phyloP scores from a whole-genome alignment of 495 filamentous ascomycete species.

The Neurospora sublineolata region DNA sequence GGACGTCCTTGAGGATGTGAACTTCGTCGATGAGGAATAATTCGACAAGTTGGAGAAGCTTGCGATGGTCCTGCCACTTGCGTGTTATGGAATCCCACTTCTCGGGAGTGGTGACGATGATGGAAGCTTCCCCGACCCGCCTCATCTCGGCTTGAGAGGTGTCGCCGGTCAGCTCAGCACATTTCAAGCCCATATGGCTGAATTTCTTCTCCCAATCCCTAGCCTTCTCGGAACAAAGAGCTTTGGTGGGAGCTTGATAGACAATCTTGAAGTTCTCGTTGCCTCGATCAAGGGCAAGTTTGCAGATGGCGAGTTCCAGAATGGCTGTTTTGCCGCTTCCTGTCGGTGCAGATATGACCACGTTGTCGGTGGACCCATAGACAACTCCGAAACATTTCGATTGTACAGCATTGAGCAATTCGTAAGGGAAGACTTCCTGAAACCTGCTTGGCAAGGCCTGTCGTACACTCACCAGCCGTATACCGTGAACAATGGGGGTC shows the following conservation, averaged over 20 bases:
- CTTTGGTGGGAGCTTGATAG: conserved; percentile 91
- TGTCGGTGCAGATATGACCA: conserved; percentile 83
- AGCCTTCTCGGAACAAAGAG: conserved; percentile 72
- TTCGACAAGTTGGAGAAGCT: conserved; percentile 73
- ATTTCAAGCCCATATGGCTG: conserved; percentile 56
- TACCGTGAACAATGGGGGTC: conserved; percentile 44
- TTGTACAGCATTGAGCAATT: conserved; percentile 83
- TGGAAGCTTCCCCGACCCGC: conserved; percentile 67
- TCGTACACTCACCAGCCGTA: conserved; percentile 60
- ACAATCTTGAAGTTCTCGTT: conserved; percentile 79
- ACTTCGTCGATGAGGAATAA: conserved; percentile 95
- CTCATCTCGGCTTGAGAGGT: conserved; percentile 64
- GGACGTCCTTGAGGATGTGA: conserved; percentile 80
- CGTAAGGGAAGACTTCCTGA: conserved; percentile 64
- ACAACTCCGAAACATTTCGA: conserved; percentile 71
- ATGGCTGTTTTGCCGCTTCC: conserved; percentile 90
- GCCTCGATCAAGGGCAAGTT: conserved; percentile 48
- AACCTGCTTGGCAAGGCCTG: conserved; percentile 64
- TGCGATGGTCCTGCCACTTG: conserved; percentile 86
- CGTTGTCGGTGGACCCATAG: conserved; percentile 66
- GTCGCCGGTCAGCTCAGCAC: conserved; percentile 86
- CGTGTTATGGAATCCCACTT: conserved; percentile 98
- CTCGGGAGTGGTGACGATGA: conserved; percentile 94
- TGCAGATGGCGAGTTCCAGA: conserved; percentile 86
- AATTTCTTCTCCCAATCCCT: conserved; percentile 86